Evolutionary conservation across 805 yeast genomes (phyloP), one percentile per base, ranked within the genome.

Genomic region (Ogataea populi-albae): DNA sequence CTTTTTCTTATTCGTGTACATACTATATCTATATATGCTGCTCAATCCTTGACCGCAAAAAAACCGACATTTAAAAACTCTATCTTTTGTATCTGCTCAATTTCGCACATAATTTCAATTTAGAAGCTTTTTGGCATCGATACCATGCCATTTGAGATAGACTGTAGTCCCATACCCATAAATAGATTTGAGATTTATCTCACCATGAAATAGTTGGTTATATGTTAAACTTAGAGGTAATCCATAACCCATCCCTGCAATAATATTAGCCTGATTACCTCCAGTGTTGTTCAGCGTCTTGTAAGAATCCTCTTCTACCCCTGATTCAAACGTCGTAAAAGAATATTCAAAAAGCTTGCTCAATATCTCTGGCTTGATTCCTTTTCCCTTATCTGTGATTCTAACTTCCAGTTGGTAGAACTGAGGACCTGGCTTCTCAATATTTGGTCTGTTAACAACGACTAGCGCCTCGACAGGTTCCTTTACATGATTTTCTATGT

Each of bases 231-330:
- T 84, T 43, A 91, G 65, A 5, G 98, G 98, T 37, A 91, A 61
- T 0, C 98, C 98, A 55, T 87, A 91, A 1, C 98, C 98, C 85
- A 93, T 84, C 0, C 98, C 98, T 0, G 97, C 96, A 23, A 91
- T 77, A 6, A 73, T 66, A 49, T 73, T 73, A 6, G 59, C 57
- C 24, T 49, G 74, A 16, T 71, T 70, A 29, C 69, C 68, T 1
- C 85, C 82, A 2, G 81, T 79, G 19, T 75, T 75, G 49, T 83
- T 82, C 37, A 79, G 60, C 0, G 85, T 78, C 49, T 73, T 73
- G 49, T 72, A 73, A 25, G 75, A 68, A 10, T 75, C 83, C 39
- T 77, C 82, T 15, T 69, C 67, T 1, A 40, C 42, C 4, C 60
- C 58, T 1, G 68, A 54, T 31, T 78, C 79, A 41, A 79, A 88